Conservation (phyloP, 2,329 filamentous ascomycete species). For the Juglanconis oblonga region DNA sequence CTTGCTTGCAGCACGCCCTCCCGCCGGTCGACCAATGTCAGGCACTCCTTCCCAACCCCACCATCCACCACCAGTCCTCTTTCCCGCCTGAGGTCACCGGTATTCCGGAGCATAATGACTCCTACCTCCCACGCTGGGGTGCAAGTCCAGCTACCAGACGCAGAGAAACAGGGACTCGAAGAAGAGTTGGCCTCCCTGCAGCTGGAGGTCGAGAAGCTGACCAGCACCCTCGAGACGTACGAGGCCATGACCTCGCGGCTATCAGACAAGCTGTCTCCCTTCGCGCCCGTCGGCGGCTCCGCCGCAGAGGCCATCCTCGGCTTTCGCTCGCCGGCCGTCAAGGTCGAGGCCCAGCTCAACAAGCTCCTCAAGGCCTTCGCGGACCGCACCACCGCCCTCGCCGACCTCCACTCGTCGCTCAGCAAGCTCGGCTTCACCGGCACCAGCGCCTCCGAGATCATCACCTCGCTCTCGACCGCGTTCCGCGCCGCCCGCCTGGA, state of each 20-base stretch:
- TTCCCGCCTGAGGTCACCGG: slow-evolving; percentile 35
- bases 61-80: slow-evolving; percentile 54
- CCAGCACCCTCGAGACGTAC: slow-evolving; percentile 45
- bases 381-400: slow-evolving; percentile 46
- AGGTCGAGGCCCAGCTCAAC: slow-evolving; percentile 42
- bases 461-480: slow-evolving; percentile 43
- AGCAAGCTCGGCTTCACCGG: slow-evolving; percentile 49
- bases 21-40: slow-evolving; percentile 26
- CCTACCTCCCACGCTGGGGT: slow-evolving; percentile 34
- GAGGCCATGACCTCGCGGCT: slow-evolving; percentile 38
- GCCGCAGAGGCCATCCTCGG: slow-evolving; percentile 11
- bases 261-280: slow-evolving; percentile 32
- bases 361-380: slow-evolving; percentile 43
- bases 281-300: slow-evolving; percentile 22
- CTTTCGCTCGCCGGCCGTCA: slow-evolving; percentile 22
- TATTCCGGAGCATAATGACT: slow-evolving; percentile 26
- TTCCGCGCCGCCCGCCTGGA: slow-evolving; percentile 59
- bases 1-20: slow-evolving; percentile 51
- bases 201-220: slow-evolving; percentile 47
- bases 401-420: slow-evolving; percentile 44
- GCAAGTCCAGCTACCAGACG: slow-evolving; percentile 41
- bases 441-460: slow-evolving; percentile 43
- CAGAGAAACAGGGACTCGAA: slow-evolving; percentile 39
- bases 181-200: slow-evolving; percentile 47
- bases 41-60: slow-evolving; percentile 52